phyloP scores from a whole-genome alignment of 371 early-diverging fungal species.

The Nematocida parisii region DNA sequence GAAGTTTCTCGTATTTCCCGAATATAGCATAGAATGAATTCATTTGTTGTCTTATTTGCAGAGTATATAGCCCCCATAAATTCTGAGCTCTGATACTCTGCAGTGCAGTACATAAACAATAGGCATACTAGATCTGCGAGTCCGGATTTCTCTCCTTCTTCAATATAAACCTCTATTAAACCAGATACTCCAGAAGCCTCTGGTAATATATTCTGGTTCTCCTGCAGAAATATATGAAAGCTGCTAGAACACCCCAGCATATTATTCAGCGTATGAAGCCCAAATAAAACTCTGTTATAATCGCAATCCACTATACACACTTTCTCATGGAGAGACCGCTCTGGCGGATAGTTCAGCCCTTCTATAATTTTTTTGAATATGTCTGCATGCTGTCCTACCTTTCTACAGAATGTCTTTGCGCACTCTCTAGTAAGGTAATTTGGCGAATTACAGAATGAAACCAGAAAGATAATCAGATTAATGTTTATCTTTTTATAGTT shows the following conservation, averaged over 20 bases:
- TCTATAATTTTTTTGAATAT: conserved; percentile 38
- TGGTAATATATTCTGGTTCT: not conserved
- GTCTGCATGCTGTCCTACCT: not conserved
- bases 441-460: not conserved
- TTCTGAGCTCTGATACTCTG: not conserved
- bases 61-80: not conserved
- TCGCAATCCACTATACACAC: conserved; percentile 29
- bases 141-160: not conserved
- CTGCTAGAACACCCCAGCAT: conserved; percentile 25
- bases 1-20: not conserved
- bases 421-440: not conserved
- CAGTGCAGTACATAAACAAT: not conserved
- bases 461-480: not conserved
- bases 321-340: conserved; percentile 18
- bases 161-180: not conserved
- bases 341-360: conserved; percentile 18
- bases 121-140: not conserved
- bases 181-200: conserved; percentile 24
- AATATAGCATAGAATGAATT: not conserved
- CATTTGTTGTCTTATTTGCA: not conserved
- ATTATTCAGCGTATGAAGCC: conserved; percentile 29
- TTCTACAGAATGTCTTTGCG: not conserved
- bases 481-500: not conserved
- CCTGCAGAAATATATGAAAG: conserved; percentile 26
- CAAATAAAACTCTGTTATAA: conserved; percentile 43